Conservation (phyloP, 2,329 filamentous ascomycete species). For the Eurotiales sp. region DNA sequence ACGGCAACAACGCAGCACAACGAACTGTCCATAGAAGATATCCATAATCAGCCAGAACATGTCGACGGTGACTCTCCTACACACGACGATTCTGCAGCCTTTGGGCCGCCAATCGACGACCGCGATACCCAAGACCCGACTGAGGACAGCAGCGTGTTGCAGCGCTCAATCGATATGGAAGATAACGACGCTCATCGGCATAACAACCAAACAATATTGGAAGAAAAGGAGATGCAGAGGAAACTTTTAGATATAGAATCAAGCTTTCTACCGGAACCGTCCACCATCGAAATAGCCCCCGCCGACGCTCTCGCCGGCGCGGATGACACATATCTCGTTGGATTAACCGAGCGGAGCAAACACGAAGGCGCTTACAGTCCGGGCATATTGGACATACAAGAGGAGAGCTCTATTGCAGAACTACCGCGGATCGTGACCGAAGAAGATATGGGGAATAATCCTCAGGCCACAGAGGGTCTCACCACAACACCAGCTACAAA, state of each 20-base stretch:
- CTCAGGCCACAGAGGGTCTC: constrained; percentile 10
- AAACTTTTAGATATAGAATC: constrained; percentile 61
- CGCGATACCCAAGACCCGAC: not conserved
- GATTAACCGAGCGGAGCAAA: constrained; percentile 22
- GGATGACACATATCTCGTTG: constrained; percentile 45
- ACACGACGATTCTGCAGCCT: not conserved
- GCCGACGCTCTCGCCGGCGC: constrained; percentile 26
- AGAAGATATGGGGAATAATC: constrained; percentile 11
- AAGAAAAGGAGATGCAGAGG: constrained; percentile 58
- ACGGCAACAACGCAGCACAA: not conserved
- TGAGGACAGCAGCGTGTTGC: not conserved
- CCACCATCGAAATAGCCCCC: constrained; percentile 37
- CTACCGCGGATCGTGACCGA: constrained; percentile 11
- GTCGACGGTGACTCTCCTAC: not conserved
- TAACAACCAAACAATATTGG: constrained; percentile 43
- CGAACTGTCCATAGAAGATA: not conserved
- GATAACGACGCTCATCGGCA: constrained; percentile 26
- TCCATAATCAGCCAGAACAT: not conserved
- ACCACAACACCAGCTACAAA: constrained; percentile 17
- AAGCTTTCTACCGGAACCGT: constrained; percentile 58
- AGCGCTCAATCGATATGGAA: constrained; percentile 5
- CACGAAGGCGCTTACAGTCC: constrained; percentile 22
- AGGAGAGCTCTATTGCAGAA: constrained; percentile 3
- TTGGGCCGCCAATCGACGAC: constrained; percentile 1
- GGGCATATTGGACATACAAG: constrained; percentile 19